Conservation (phyloP, 148 eudicot genomes). For the Nepenthes gracilis region DNA sequence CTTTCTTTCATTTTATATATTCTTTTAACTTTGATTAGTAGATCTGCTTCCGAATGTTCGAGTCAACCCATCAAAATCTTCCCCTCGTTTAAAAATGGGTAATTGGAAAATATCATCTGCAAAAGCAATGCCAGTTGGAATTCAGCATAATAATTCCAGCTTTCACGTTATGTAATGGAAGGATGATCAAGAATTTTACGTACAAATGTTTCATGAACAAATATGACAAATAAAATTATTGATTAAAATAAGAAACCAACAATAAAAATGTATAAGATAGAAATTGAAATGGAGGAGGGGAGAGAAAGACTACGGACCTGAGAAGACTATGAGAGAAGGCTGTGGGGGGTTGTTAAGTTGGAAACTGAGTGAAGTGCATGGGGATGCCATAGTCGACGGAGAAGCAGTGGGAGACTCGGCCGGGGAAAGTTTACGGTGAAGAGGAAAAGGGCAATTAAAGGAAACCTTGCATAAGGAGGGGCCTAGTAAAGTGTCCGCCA, state of each 20-base stretch:
- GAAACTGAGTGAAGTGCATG: conserved; percentile 11
- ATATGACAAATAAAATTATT: background rate
- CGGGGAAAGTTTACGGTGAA: background rate
- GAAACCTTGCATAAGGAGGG: conserved; percentile 11
- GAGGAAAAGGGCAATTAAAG: conserved; percentile 1
- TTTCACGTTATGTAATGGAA: too few relatives aligned
- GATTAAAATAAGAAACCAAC: background rate
- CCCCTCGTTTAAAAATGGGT: too few relatives aligned
- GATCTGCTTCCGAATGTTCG: too few relatives aligned
- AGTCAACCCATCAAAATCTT: too few relatives aligned
- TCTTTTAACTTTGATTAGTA: too few relatives aligned
- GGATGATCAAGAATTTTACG: too few relatives aligned
- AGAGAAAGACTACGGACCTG: conserved; percentile 29
- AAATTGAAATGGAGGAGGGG: background rate
- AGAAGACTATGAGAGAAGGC: conserved; percentile 72
- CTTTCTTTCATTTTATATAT: too few relatives aligned
- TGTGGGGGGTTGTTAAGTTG: conserved; percentile 15
- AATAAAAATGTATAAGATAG: background rate
- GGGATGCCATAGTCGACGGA: conserved; percentile 19
- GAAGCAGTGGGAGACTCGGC: conserved; percentile 7
- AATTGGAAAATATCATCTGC: too few relatives aligned
- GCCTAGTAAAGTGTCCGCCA: conserved; percentile 31
- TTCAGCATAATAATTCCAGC: too few relatives aligned
- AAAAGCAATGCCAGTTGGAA: too few relatives aligned
- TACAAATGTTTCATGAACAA: too few relatives aligned